Conservation (phyloP, 495 filamentous ascomycete species). For the Aspergillus nanangensis region DNA sequence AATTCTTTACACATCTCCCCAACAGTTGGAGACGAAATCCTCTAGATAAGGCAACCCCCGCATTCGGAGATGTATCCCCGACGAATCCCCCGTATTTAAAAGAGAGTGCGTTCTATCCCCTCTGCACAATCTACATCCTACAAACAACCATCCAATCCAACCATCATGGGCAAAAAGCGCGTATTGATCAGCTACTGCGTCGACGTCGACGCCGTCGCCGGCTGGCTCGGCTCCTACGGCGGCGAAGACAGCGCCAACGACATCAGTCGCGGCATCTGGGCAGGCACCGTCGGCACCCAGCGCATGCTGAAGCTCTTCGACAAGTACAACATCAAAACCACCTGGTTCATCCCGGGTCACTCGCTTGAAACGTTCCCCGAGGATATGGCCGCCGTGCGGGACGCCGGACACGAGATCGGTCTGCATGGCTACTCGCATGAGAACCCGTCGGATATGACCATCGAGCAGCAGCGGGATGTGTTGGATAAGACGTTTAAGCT, state of each 20-base stretch:
- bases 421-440: conserved; percentile 74
- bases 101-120: no score
- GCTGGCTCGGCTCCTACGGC: conserved; percentile 71
- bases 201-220: conserved; percentile 67
- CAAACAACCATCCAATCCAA: no score
- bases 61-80: no score
- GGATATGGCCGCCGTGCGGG: conserved; percentile 67
- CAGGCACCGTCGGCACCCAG: conserved; percentile 66
- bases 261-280: conserved; percentile 65
- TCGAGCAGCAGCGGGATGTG: conserved; percentile 70
- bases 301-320: conserved; percentile 71
- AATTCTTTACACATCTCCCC: no score
- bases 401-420: conserved; percentile 75
- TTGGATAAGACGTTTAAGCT: conserved; percentile 74
- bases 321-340: conserved; percentile 77
- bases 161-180: conserved; percentile 59
- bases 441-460: conserved; percentile 66
- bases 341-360: conserved; percentile 82
- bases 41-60: no score
- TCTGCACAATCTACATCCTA: no score
- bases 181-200: conserved; percentile 54
- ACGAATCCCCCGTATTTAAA: no score
- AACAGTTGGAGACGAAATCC: no score
- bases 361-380: conserved; percentile 75
- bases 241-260: conserved; percentile 66